A percentile compares a stretch with the other conserved stretches of the same genome.
These are phyloP conservation scores for Coccomyxa sp. DNA, from an alignment of 139 green algal genomes.

Conservation along the genomic window DNA sequence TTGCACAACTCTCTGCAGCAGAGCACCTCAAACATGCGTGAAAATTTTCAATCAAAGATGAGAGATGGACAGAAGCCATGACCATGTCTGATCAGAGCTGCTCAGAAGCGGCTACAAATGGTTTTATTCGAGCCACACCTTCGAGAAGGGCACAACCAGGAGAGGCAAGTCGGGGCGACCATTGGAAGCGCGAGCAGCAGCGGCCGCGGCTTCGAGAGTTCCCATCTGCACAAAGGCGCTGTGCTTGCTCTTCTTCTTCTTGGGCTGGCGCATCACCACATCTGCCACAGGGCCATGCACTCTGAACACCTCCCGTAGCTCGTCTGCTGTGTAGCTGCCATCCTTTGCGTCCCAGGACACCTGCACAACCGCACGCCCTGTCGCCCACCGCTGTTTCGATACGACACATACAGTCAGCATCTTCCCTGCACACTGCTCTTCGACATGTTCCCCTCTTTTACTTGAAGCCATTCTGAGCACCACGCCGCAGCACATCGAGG, in stretches of 20 bases:
- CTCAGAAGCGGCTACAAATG: not conserved
- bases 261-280: slow-evolving; percentile 42
- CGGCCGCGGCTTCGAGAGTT: slow-evolving; percentile 10
- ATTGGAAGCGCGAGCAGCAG: slow-evolving; percentile 19
- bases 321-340: slow-evolving; percentile 19
- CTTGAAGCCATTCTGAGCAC: not conserved
- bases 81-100: not conserved
- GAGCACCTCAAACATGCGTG: no score
- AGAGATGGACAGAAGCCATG: not conserved
- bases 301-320: slow-evolving; percentile 42
- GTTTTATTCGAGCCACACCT: slow-evolving; percentile 1
- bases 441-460: not conserved
- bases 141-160: slow-evolving; percentile 35
- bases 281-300: slow-evolving; percentile 53
- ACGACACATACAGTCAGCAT: not conserved
- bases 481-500: no score
- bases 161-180: slow-evolving; percentile 23
- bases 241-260: slow-evolving; percentile 41
- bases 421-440: not conserved
- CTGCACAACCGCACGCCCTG: not conserved
- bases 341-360: slow-evolving; percentile 12
- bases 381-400: no score
- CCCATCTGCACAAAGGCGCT: slow-evolving; percentile 62
- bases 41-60: not conserved
- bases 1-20: not conserved